Evolutionary conservation across 2,329 filamentous ascomycete species (phyloP).

Genomic region (Ceratocystis cubensis): DNA sequence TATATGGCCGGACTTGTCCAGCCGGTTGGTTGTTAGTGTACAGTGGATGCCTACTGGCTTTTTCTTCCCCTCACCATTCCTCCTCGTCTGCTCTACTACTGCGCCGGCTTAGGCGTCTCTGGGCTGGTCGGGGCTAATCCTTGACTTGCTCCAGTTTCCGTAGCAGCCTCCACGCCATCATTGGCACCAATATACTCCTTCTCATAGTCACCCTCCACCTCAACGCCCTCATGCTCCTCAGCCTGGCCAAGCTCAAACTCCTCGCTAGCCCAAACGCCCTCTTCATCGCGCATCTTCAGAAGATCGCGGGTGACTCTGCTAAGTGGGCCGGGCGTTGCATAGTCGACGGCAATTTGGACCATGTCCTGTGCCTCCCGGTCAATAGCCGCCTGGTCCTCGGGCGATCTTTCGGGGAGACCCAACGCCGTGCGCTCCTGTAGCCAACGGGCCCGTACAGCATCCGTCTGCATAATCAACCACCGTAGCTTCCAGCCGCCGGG

Average conservation of each 20-base stretch:
- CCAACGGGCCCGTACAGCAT: constrained; percentile 51
- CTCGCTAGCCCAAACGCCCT: constrained; percentile 23
- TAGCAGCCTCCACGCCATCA: constrained; percentile 21
- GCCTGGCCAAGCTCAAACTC: constrained; percentile 38
- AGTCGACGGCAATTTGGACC: constrained; percentile 33
- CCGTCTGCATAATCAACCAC: constrained; percentile 78
- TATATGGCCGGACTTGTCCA: background rate
- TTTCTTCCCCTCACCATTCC: background rate
- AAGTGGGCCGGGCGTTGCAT: constrained; percentile 32
- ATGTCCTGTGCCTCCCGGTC: constrained; percentile 31
- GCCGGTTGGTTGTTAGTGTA: constrained; percentile 5
- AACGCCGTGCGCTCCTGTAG: constrained; percentile 50
- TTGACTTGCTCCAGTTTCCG: constrained; percentile 10
- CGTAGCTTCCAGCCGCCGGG: constrained; percentile 81
- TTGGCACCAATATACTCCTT: constrained; percentile 32
- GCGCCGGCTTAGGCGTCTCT: constrained; percentile 3
- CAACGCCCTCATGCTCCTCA: constrained; percentile 29
- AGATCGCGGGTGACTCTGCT: constrained; percentile 30
- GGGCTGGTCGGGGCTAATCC: background rate
- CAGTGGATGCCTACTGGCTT: constrained; percentile 5
- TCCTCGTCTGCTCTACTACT: background rate
- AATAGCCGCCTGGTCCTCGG: constrained; percentile 27
- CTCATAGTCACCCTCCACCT: constrained; percentile 27
- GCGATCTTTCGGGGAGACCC: constrained; percentile 40
- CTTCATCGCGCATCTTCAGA: constrained; percentile 31